Conservation (phyloP, 352 stramenopile genomes). For the Pythium oligandrum region DNA sequence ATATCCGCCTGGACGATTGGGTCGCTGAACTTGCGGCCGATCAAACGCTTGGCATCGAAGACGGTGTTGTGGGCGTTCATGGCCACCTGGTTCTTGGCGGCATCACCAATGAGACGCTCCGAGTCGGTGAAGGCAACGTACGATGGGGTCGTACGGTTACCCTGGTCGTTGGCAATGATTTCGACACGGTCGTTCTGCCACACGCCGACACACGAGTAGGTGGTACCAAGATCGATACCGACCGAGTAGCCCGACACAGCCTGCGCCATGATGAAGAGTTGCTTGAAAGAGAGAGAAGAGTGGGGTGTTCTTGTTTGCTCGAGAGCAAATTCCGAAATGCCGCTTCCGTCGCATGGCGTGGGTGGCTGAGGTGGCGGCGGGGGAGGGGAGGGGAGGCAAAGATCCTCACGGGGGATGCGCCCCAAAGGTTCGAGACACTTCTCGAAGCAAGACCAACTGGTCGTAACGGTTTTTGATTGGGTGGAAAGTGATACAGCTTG, state of each 20-base stretch:
- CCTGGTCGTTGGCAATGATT: slow-evolving; percentile 95
- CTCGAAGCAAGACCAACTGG: slow-evolving; percentile 8
- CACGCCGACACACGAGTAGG: slow-evolving; percentile 96
- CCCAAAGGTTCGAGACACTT: slow-evolving; percentile 19
- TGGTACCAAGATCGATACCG: slow-evolving; percentile 97
- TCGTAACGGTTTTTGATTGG: slow-evolving; percentile 12
- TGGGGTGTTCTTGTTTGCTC: slow-evolving; percentile 15
- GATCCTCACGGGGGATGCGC: neutral
- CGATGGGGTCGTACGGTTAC: slow-evolving; percentile 93
- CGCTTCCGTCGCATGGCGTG: neutral
- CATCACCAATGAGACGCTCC: slow-evolving; percentile 93
- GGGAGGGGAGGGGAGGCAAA: neutral
- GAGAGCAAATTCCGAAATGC: slow-evolving; percentile 26
- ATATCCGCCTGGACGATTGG: slow-evolving; percentile 68
- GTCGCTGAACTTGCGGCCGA: slow-evolving; percentile 90
- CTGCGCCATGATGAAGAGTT: slow-evolving; percentile 20
- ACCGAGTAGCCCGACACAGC: slow-evolving; percentile 42
- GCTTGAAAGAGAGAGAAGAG: slow-evolving; percentile 3
- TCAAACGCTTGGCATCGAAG: slow-evolving; percentile 53
- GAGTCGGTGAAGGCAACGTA: slow-evolving; percentile 95
- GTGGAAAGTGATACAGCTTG: neutral
- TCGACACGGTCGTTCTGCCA: slow-evolving; percentile 97
- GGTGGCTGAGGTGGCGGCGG: neutral
- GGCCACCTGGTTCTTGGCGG: slow-evolving; percentile 91
- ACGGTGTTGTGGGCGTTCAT: slow-evolving; percentile 77